Conservation (phyloP, 192 early-diverging fungal species). For the Coemansia sp. region DNA sequence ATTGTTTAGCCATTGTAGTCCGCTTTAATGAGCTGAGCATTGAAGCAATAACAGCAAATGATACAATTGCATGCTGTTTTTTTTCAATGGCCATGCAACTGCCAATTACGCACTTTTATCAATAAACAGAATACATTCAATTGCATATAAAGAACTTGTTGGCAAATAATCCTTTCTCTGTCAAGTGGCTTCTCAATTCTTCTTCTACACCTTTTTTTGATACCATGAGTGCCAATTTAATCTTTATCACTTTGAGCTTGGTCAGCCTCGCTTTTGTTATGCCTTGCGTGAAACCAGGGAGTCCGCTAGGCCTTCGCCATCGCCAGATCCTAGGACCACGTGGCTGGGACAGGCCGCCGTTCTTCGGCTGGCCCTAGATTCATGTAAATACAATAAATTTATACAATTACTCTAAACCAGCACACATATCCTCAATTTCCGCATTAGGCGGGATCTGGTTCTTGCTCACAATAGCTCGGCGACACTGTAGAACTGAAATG, state of each 20-base stretch:
- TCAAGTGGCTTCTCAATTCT: neutral
- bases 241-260: neutral
- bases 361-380: neutral
- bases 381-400: conserved; percentile 4
- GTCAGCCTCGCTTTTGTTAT: neutral
- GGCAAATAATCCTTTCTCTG: neutral
- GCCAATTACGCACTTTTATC: neutral
- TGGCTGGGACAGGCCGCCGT: neutral
- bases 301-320: neutral
- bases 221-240: neutral
- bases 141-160: neutral
- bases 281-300: neutral
- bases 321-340: neutral
- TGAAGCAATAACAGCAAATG: neutral
- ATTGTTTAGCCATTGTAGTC: neutral
- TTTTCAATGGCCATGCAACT: neutral
- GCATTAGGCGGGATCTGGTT: conserved; percentile 11
- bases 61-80: neutral
- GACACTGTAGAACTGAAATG: conserved; percentile 16
- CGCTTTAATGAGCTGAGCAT: neutral
- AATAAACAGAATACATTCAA: too few species aligned
- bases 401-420: neutral
- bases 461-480: conserved; percentile 6
- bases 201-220: neutral
- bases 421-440: conserved; percentile 15